Conservation (phyloP, 345 rosid genomes). For the Pugionium cornutum region DNA sequence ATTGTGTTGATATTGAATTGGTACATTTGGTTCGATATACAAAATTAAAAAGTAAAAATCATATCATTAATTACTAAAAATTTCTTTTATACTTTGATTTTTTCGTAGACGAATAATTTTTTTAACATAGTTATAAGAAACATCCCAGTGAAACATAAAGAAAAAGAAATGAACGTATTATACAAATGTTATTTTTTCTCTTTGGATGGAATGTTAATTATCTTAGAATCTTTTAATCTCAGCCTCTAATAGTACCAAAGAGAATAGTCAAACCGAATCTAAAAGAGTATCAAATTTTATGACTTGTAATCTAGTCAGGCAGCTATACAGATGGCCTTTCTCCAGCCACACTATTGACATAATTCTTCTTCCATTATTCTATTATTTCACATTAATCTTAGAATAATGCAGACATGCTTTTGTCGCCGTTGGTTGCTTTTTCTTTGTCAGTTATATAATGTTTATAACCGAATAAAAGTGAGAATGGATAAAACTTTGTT, state of each 20-base stretch:
- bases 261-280: constrained; percentile 35
- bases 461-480: constrained; percentile 26
- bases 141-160: background rate
- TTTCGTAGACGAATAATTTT: too few relatives aligned
- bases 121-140: background rate
- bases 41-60: too few relatives aligned
- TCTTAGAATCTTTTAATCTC: constrained; percentile 22
- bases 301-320: constrained; percentile 39
- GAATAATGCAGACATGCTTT: constrained; percentile 29
- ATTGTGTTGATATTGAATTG: too few relatives aligned
- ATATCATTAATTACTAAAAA: too few relatives aligned
- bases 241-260: constrained; percentile 31
- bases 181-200: background rate
- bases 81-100: too few relatives aligned
- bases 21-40: too few relatives aligned
- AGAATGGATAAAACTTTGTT: constrained; percentile 34
- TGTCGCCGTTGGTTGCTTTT: constrained; percentile 38
- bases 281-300: constrained; percentile 27
- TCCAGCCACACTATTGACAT: constrained; percentile 23
- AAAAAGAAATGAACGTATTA: background rate
- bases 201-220: constrained; percentile 5
- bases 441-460: constrained; percentile 27
- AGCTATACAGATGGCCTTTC: constrained; percentile 29
- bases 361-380: constrained; percentile 35
- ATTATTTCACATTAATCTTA: constrained; percentile 3